Evolutionary conservation across 2,329 filamentous ascomycete genomes (phyloP), one percentile per base, ranked within the genome.

Genomic region (Lachnellula hyalina): DNA sequence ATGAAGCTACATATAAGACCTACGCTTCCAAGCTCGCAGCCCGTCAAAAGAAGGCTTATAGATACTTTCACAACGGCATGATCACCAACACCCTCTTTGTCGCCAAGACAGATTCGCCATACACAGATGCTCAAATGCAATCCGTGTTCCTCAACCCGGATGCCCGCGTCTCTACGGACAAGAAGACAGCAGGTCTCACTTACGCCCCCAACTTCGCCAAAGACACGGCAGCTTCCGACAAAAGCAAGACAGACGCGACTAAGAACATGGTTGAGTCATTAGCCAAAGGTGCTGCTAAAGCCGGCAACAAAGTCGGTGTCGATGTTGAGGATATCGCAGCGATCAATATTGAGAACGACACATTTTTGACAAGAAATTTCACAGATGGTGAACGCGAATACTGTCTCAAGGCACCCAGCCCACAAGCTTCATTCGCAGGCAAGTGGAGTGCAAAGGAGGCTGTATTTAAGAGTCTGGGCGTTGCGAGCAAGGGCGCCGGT

Each of bases 21-120:
- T 99, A 99, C 81, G 87, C 86, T 71, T 76, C 78, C 68, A 97
- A 96, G 82, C 90, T 97, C 17, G 87, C 90, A 68, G 86, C 90
- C 40, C 85, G 94, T 61, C 95, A 99, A 75, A 97, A 96, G 90
- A 96, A 93, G 79, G 90, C 94, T 0, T 99, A 99, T 81, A 85
- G 94, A 61, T 97, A 90, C 84, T 96, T 95, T 85, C 95, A 99
- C 78, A 96, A 96, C 67, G 92, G 93, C 60, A 81, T 99, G 72
- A 92, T 97, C 81, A 96, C 96, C 81, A 97, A 99, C 80, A 90
- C 85, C 62, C 82, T 99, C 73, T 99, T 99, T 75, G 91, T 96
- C 60, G 92, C 95, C 72, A 99, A 99, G 85, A 82, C 82, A 69
- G 86, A 92, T 71, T 81, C 92, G 45, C 95, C 94, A 45, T 99